phyloP scores from a whole-genome alignment of 1,284 basidiomycete genomes.

The Cutaneotrichosporon sp. region DNA sequence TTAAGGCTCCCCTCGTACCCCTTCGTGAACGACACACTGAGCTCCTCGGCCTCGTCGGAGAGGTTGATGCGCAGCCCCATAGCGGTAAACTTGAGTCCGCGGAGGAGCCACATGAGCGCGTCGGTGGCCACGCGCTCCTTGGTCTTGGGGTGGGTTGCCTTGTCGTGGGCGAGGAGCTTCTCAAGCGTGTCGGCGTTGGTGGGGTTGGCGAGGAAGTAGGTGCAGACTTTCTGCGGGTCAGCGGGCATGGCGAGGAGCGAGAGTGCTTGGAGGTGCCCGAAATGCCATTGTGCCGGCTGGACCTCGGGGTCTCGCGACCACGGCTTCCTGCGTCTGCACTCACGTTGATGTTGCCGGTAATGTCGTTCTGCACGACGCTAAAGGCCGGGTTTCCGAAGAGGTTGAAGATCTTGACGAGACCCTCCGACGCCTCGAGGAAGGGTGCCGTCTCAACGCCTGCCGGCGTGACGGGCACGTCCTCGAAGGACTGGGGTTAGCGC shows the following conservation, averaged over 20 bases:
- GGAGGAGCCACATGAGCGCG: conserved; percentile 86
- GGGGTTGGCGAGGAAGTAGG: conserved; percentile 69
- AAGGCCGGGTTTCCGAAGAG: conserved; percentile 87
- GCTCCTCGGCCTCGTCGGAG: conserved; percentile 67
- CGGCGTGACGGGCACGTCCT: conserved; percentile 82
- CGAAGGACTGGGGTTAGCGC: conserved; percentile 67
- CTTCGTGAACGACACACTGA: conserved; percentile 72
- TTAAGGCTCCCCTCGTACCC: conserved; percentile 82
- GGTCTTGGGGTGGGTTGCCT: conserved; percentile 53
- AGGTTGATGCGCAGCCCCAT: conserved; percentile 74
- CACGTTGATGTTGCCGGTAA: conserved; percentile 89
- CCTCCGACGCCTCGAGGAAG: conserved; percentile 87
- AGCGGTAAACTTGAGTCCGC: conserved; percentile 89
- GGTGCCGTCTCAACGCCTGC: conserved; percentile 81
- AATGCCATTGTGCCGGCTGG: too few relatives aligned
- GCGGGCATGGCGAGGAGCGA: neutral
- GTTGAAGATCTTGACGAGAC: conserved; percentile 87
- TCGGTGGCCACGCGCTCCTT: conserved; percentile 67
- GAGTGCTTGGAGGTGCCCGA: too few relatives aligned
- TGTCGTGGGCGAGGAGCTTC: conserved; percentile 79
- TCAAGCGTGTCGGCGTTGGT: conserved; percentile 75
- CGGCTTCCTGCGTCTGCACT: conserved; percentile 35
- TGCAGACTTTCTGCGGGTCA: conserved; percentile 75
- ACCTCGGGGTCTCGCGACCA: neutral
- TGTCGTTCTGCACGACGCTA: conserved; percentile 76